phyloP scores from a whole-genome alignment of 2,329 filamentous ascomycete species.

The Karstenula rhodostoma region DNA sequence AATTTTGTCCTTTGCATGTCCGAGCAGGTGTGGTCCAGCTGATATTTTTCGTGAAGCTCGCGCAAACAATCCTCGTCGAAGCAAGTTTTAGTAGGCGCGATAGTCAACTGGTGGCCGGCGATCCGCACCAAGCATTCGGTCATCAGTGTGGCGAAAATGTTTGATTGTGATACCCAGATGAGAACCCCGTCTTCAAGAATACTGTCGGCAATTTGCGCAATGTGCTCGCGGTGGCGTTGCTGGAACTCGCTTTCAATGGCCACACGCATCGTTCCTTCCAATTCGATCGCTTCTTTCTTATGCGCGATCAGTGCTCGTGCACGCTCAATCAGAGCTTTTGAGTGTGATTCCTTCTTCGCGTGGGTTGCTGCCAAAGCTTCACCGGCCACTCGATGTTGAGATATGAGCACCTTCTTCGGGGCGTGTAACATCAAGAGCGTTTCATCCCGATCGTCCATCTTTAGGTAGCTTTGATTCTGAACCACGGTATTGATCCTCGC shows the following conservation, averaged over 20 bases:
- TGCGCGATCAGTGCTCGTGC: background rate
- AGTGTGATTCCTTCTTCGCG: background rate
- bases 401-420: background rate
- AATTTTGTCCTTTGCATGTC: background rate
- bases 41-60: background rate
- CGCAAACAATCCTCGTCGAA: background rate
- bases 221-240: background rate
- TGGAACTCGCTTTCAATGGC: background rate
- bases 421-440: background rate
- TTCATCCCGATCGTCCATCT: background rate
- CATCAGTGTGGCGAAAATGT: conserved; percentile 1
- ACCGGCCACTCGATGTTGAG: background rate
- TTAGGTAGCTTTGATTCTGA: background rate
- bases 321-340: background rate
- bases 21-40: background rate
- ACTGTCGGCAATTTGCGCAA: background rate
- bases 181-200: background rate
- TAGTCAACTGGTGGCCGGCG: background rate
- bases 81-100: background rate
- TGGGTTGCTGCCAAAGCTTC: too few species aligned
- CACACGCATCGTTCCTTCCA: background rate
- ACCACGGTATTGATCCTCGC: background rate
- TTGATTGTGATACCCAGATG: background rate
- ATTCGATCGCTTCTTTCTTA: background rate
- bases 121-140: background rate